Percentiles rank a stretch among this genome's conserved stretches.
These are phyloP conservation scores for Solanum rostratum DNA, from an alignment of 257 asterid species.

Conservation along the genomic window DNA sequence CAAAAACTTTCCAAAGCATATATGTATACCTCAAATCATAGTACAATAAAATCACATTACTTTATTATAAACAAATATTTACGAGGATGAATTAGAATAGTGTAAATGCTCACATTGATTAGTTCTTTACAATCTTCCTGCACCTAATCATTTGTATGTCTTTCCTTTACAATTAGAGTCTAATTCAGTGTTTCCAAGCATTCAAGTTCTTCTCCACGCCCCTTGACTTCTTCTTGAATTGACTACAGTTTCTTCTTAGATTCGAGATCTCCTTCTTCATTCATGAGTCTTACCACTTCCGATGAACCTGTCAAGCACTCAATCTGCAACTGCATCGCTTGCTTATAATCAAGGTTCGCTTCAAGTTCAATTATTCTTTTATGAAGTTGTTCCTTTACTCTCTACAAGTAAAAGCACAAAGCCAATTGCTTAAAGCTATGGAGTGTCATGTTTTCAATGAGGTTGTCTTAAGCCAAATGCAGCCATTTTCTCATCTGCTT, in stretches of 20 bases:
- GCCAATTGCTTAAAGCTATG: not conserved
- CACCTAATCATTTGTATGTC: slow-evolving; percentile 50
- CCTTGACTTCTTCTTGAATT: slow-evolving; percentile 42
- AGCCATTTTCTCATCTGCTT: slow-evolving; percentile 45
- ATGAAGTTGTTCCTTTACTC: slow-evolving; percentile 44
- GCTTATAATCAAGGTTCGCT: slow-evolving; percentile 58
- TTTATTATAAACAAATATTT: not conserved
- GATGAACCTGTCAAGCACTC: slow-evolving; percentile 40
- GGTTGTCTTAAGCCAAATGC: slow-evolving; percentile 1
- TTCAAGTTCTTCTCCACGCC: slow-evolving; percentile 48
- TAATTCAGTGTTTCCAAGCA: slow-evolving; percentile 30
- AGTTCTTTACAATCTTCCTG: slow-evolving; percentile 65
- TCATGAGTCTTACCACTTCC: slow-evolving; percentile 47
- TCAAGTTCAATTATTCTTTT: slow-evolving; percentile 46
- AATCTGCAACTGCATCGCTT: slow-evolving; percentile 52
- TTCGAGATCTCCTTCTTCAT: slow-evolving; percentile 45
- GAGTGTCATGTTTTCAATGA: not conserved
- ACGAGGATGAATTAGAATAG: not conserved
- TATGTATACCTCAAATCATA: not conserved
- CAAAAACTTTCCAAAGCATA: not conserved
- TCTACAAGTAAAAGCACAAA: slow-evolving; percentile 26
- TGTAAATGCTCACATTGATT: slow-evolving; percentile 28
- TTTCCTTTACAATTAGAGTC: slow-evolving; percentile 45
- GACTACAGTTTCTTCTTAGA: slow-evolving; percentile 30
- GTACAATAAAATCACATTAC: not conserved